phyloP scores from a whole-genome alignment of 176 grass and related monocot species.

The Hordeum vulgare region MorexV3_pseudomolecules_assembly NC_058520.1:507683562-507684061 shows the following conservation, averaged over 20 bases:
- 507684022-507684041: constrained; percentile 54
- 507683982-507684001: neutral
- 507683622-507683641: no score
- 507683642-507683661: constrained; percentile 27
- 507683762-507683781: constrained; percentile 78
- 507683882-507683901: constrained; percentile 91
- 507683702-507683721: constrained; percentile 64
- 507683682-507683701: constrained; percentile 73
- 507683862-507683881: constrained; percentile 72
- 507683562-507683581: constrained; percentile 65
- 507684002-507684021: neutral
- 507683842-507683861: constrained; percentile 89
- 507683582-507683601: no score
- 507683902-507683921: constrained; percentile 50
- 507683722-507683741: constrained; percentile 32
- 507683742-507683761: constrained; percentile 64
- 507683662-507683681: constrained; percentile 82
- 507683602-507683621: no score
- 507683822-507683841: constrained; percentile 67
- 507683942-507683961: neutral
- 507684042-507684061: constrained; percentile 31
- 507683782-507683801: constrained; percentile 63
- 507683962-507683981: neutral
- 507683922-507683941: constrained; percentile 18
- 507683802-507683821: constrained; percentile 72